phyloP scores from a whole-genome alignment of 169 alveolate species.

The Plasmodium vinckei region DNA sequence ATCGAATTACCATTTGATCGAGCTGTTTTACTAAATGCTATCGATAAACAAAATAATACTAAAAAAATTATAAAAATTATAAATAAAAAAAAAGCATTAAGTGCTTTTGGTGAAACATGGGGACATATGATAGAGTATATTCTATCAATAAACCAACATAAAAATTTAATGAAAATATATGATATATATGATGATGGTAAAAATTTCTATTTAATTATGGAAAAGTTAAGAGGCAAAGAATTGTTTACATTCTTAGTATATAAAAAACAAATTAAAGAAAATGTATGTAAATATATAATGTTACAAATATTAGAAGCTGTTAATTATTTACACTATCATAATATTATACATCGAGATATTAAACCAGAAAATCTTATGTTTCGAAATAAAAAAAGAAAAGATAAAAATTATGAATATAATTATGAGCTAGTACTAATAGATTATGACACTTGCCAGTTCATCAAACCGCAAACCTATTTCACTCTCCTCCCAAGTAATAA shows the following conservation, averaged over 20 bases:
- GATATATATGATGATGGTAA: conserved; percentile 91
- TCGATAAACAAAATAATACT: conserved; percentile 81
- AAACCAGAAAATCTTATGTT: conserved; percentile 91
- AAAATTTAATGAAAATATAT: conserved; percentile 87
- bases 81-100: conserved; percentile 81
- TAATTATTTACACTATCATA: conserved; percentile 86
- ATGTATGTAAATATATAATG: conserved; percentile 90
- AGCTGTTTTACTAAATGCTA: conserved; percentile 82
- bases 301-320: conserved; percentile 90
- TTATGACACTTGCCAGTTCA: conserved; percentile 88
- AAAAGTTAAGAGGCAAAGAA: conserved; percentile 92
- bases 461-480: not conserved
- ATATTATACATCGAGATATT: conserved; percentile 88
- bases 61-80: conserved; percentile 84
- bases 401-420: conserved; percentile 78
- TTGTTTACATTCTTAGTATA: conserved; percentile 89
- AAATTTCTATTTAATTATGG: conserved; percentile 88
- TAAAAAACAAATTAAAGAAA: conserved; percentile 91
- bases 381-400: conserved; percentile 80
- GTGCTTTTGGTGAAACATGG: conserved; percentile 87
- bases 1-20: conserved; percentile 73
- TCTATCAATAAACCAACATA: conserved; percentile 86
- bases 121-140: conserved; percentile 87
- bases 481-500: no score
- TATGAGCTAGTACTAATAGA: conserved; percentile 87